These are phyloP conservation scores for Candida multigemmis DNA, from an alignment of 805 yeast genomes.

Conservation along the genomic window DNA sequence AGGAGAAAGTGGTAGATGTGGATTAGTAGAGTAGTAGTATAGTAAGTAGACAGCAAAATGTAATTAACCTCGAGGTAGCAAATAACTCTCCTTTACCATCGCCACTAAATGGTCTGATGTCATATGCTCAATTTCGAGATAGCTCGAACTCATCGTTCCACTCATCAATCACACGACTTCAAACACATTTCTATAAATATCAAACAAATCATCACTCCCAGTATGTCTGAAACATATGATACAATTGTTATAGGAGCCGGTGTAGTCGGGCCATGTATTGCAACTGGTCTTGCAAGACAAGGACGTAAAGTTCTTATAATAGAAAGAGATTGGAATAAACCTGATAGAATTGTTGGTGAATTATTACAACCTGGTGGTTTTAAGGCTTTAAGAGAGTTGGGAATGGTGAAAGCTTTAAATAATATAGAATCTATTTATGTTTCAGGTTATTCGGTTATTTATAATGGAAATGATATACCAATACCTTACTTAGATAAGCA, in stretches of 20 bases:
- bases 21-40: not conserved
- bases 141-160: no score
- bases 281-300: constrained; percentile 82
- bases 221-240: constrained; percentile 38
- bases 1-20: no score
- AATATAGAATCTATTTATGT: constrained; percentile 71
- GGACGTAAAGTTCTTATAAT: constrained; percentile 74
- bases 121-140: no score
- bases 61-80: no score
- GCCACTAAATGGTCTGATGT: no score
- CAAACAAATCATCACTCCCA: not conserved
- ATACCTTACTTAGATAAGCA: constrained; percentile 67
- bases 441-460: constrained; percentile 75
- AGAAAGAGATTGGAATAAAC: constrained; percentile 87
- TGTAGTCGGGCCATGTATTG: constrained; percentile 89
- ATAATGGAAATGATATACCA: constrained; percentile 43
- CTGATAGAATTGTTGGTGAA: constrained; percentile 96
- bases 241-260: constrained; percentile 98
- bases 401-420: constrained; percentile 69
- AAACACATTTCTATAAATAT: constrained; percentile 1
- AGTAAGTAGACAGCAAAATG: no score
- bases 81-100: no score
- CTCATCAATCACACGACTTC: no score
- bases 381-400: constrained; percentile 70
- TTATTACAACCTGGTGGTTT: constrained; percentile 96